Percentiles rank a stretch among this genome's conserved stretches.
phyloP scores from a whole-genome alignment of 2,329 filamentous ascomycete genomes.

The Phoma sp. region DNA sequence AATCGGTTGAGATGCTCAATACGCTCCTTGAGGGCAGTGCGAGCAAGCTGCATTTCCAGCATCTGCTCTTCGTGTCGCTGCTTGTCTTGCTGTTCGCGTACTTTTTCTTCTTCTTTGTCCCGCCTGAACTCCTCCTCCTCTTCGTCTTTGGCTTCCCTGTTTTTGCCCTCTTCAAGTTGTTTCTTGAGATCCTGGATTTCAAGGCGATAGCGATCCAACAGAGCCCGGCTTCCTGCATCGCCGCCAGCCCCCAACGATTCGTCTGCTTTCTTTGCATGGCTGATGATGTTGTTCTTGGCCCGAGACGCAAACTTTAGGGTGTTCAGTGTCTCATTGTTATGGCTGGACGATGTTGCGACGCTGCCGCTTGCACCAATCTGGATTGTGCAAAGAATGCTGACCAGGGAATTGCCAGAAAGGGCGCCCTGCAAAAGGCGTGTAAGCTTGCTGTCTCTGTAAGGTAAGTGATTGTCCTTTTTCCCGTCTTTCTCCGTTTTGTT shows the following conservation, averaged over 20 bases:
- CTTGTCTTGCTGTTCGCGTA: slow-evolving; percentile 74
- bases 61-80: slow-evolving; percentile 95
- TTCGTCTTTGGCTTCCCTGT: slow-evolving; percentile 62
- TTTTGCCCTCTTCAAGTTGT: slow-evolving; percentile 79
- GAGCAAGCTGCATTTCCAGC: slow-evolving; percentile 95
- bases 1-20: slow-evolving; percentile 96
- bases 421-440: slow-evolving; percentile 91
- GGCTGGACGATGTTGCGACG: slow-evolving; percentile 71
- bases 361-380: slow-evolving; percentile 82
- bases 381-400: slow-evolving; percentile 97
- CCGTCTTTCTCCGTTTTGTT: slow-evolving; percentile 80
- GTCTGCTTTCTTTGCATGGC: slow-evolving; percentile 92
- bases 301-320: slow-evolving; percentile 96
- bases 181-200: slow-evolving; percentile 83
- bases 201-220: slow-evolving; percentile 91
- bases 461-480: slow-evolving; percentile 88
- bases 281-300: slow-evolving; percentile 97
- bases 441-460: slow-evolving; percentile 96
- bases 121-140: slow-evolving; percentile 61
- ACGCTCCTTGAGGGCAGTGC: slow-evolving; percentile 93
- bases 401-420: slow-evolving; percentile 88
- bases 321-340: slow-evolving; percentile 89
- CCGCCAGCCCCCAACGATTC: slow-evolving; percentile 80
- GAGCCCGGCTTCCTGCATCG: slow-evolving; percentile 82
- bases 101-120: slow-evolving; percentile 72